Conservation (phyloP, 1,284 basidiomycete species). For the Inonotus obliquus region DNA sequence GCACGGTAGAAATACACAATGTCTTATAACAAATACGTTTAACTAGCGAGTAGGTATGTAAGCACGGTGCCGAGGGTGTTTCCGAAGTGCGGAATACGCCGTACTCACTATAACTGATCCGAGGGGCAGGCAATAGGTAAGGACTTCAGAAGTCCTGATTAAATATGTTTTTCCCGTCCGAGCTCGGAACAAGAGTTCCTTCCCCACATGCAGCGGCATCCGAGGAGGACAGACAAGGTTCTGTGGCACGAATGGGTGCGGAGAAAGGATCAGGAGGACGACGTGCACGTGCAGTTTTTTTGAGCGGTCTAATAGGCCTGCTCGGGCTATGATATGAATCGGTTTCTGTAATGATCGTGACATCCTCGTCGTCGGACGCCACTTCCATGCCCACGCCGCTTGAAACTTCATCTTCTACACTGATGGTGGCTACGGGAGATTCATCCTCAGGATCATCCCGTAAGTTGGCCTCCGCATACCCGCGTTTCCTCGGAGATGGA, state of each 20-base stretch:
- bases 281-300: background rate
- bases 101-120: background rate
- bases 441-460: constrained; percentile 21
- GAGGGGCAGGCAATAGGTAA: background rate
- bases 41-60: background rate
- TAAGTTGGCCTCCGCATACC: constrained; percentile 26
- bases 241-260: background rate
- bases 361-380: constrained; percentile 13
- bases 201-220: background rate
- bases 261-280: background rate
- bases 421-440: constrained; percentile 10
- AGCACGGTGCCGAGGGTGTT: background rate
- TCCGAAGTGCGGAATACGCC: too few species aligned
- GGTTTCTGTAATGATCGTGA: constrained; percentile 3
- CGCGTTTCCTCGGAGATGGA: constrained; percentile 33
- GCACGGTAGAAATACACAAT: background rate
- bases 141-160: constrained; percentile 11
- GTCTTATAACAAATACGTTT: background rate
- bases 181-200: background rate
- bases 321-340: background rate
- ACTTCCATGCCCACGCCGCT: constrained; percentile 23
- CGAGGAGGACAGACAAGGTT: background rate
- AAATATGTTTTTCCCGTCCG: constrained; percentile 7
- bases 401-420: constrained; percentile 25
- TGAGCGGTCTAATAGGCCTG: constrained; percentile 17